Evolutionary conservation across 73 alveolate species (phyloP), one percentile per base, ranked within the genome.

Genomic region (Diophrys appendiculata): DNA sequence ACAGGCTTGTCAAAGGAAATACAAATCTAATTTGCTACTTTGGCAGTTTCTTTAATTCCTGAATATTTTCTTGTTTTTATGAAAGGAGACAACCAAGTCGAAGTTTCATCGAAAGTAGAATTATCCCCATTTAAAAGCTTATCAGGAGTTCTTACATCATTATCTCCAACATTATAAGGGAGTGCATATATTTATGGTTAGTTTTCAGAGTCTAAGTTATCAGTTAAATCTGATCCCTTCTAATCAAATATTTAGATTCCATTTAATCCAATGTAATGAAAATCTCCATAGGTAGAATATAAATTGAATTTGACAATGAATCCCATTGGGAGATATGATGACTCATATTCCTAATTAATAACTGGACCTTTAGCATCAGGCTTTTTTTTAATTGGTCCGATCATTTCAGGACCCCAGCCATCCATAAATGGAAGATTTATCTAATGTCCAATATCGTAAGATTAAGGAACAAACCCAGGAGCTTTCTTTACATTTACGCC

Each of bases 71-170:
- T 69, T 11, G 95, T 77, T 73, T 91, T 91, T 25, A 74, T 81
- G 69, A 91, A 94, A 5, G 97, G 97, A 3, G 98, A 91, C 27
- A 94, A 90, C 97, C 98, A 94, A 96, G 89, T 91, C 65, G 91
- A 90, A 52, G 76, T 65, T 31, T 94, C 98, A 72, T 91, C 93
- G 14, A 35, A 43, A 0, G 97, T 89, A n/a, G 78, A 70, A 68
- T 93, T 93, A 0, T 68, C 69, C 29, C 98, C 97, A 81, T 94
- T 91, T 3, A 94, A 43, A 23, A 94, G 81, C 52, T 94, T 94
- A 52, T 89, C 97, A 0, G 91, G 86, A 0, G 92, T 80, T 43
- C 98, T 86, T 33, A 88, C 87, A 77, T 93, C 98, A 1, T 81
- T 87, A 69, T 54, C 74, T 82, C 72, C 33, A 13, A 29, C 75